Conservation (phyloP, 176 grass and related monocot genomes). For the Carex parvula region DNA sequence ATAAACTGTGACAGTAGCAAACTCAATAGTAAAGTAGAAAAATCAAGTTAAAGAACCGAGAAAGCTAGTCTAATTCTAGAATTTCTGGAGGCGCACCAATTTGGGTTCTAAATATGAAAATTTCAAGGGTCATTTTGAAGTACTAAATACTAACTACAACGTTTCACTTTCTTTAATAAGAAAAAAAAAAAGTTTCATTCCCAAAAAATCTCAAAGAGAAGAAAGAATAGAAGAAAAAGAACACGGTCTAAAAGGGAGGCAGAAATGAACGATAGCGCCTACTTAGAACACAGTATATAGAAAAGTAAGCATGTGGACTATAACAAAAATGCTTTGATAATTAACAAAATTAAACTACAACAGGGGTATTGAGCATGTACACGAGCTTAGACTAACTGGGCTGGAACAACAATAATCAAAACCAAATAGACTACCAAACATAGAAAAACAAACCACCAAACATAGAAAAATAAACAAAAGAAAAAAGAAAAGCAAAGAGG, state of each 20-base stretch:
- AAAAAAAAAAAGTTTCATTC: background rate
- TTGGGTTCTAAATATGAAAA: background rate
- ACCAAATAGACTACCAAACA: conserved; percentile 17
- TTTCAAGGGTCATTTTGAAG: background rate
- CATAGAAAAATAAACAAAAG: background rate
- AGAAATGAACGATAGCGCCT: background rate
- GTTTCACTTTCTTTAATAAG: background rate
- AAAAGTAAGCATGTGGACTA: background rate
- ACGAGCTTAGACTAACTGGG: background rate
- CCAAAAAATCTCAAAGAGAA: background rate
- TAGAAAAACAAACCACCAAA: background rate
- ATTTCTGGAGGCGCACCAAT: background rate
- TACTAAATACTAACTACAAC: background rate
- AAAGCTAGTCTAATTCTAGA: background rate
- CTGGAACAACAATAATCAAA: conserved; percentile 32
- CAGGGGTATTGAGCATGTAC: background rate
- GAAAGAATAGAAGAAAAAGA: background rate
- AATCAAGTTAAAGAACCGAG: background rate
- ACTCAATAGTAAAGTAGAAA: background rate
- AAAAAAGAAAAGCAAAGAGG: background rate
- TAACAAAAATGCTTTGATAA: background rate
- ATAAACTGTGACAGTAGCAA: background rate
- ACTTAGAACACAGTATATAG: background rate
- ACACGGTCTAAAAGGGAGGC: background rate
- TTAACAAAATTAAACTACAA: conserved; percentile 9